Evolutionary conservation across 2,329 filamentous ascomycete species (phyloP), one percentile per base, ranked within the genome.

Genomic region (Berkeleyomyces basicola): DNA sequence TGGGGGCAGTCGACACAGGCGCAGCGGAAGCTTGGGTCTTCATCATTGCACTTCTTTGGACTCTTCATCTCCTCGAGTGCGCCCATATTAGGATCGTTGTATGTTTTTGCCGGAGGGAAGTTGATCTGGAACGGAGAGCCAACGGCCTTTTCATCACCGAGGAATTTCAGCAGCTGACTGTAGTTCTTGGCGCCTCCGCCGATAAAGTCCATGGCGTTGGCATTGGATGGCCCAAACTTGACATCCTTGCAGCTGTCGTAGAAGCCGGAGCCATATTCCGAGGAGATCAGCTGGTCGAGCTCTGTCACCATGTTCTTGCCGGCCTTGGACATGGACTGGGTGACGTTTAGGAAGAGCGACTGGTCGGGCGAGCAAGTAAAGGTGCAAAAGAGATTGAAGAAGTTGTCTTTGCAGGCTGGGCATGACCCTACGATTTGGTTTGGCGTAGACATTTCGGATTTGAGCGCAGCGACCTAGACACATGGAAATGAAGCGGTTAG

Each of bases 71-170:
- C 75, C 67, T 85, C 77, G 33, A 58, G 62, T 0, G 90, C 77
- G 7, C 79, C 71, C 87, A 97, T 95, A n/a, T 76, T 78, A 0
- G 82, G 79, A 58, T 88, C 82, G 9, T 78, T 72, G 66, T 65
- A 65, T 6, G 51, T 55, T 7, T 62, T 36, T 11, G 49, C 23
- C 7, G 73, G 76, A 7, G 82, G 92, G 69, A 93, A 99, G 76
- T 99, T 95, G 76, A 99, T 96, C 76, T 99, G 93, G 73, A 99
- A 99, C 0, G 93, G 93, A 63, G 92, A 97, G 3, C 95, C 95
- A 31, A 92, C 80, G 1, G 85, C 79, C 72, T 95, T 95, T 77
- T 96, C 92, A 72, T 96, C 86, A 14, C 93, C 93, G 42, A 99
- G 75, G 69, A 97, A 99, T 70, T 91, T 92, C 67, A 99, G 76